phyloP scores from a whole-genome alignment of 2,329 filamentous ascomycete genomes.

The Ophiostoma montium region DNA sequence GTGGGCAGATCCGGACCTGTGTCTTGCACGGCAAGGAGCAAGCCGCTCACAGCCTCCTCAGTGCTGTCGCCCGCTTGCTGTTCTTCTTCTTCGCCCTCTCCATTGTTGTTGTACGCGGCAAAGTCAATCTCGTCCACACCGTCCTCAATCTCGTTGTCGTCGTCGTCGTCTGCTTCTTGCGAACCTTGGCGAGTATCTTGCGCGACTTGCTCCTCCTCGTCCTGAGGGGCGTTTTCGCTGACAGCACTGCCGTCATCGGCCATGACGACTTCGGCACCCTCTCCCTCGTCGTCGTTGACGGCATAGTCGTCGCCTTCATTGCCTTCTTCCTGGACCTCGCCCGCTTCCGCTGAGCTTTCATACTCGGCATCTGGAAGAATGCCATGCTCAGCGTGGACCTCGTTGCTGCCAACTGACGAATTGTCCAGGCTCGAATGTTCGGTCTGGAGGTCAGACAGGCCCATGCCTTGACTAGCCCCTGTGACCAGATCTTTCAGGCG shows the following conservation, averaged over 20 bases:
- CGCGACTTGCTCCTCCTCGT: neutral
- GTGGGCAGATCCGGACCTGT: neutral
- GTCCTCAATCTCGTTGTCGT: constrained; percentile 10
- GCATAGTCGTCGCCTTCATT: constrained; percentile 3
- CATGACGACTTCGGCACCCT: constrained; percentile 4
- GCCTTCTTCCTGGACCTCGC: constrained; percentile 5
- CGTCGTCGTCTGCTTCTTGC: neutral
- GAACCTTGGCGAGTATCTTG: neutral
- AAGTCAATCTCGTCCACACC: constrained; percentile 3
- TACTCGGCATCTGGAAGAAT: constrained; percentile 1
- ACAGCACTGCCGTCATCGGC: constrained; percentile 1
- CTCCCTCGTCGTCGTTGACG: constrained; percentile 1
- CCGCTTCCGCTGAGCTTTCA: constrained; percentile 1
- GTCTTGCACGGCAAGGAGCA: neutral
- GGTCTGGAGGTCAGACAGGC: constrained; percentile 11
- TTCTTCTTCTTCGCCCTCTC: constrained; percentile 4
- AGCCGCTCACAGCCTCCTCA: constrained; percentile 1
- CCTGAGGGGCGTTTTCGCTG: constrained; percentile 1
- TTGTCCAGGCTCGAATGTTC: constrained; percentile 2
- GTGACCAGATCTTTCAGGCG: constrained; percentile 13
- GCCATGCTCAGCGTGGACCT: constrained; percentile 10
- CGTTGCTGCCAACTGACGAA: constrained; percentile 10
- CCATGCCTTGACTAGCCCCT: constrained; percentile 13
- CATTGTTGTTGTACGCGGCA: neutral
- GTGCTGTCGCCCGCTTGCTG: constrained; percentile 6